phyloP scores from a whole-genome alignment of 2,329 filamentous ascomycete genomes.

The Coniochaeta sp. region DNA sequence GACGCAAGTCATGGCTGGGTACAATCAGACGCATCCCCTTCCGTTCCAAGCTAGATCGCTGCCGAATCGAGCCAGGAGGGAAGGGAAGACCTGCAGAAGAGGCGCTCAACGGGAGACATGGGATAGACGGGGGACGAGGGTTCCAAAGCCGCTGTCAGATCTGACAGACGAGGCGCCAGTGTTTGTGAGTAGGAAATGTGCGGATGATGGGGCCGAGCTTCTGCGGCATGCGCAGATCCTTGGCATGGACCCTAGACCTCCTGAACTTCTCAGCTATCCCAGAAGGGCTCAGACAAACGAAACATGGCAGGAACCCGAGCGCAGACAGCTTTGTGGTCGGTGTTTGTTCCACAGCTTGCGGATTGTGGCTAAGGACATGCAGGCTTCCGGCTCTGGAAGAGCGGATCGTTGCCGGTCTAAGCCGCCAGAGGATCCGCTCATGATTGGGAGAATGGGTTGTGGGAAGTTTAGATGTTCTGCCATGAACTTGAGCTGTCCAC shows the following conservation, averaged over 20 bases:
- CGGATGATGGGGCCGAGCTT: not conserved
- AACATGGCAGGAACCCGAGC: slow-evolving; percentile 4
- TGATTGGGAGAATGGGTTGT: not conserved
- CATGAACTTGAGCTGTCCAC: not conserved
- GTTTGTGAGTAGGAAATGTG: not conserved
- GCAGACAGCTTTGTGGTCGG: not conserved
- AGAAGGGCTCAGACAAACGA: slow-evolving; percentile 5
- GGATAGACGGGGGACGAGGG: not conserved
- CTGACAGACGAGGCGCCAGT: not conserved
- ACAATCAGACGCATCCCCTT: not conserved
- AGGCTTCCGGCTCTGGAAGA: slow-evolving; percentile 13
- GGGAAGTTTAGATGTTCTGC: not conserved
- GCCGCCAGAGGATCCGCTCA: slow-evolving; percentile 6
- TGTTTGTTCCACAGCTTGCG: slow-evolving; percentile 4
- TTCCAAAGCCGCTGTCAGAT: not conserved
- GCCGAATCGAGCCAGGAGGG: not conserved
- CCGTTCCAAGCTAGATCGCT: not conserved
- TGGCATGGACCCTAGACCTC: not conserved
- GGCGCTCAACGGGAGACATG: not conserved
- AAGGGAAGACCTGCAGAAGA: not conserved
- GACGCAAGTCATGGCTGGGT: not conserved
- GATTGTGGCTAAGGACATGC: slow-evolving; percentile 16
- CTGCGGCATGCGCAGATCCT: not conserved
- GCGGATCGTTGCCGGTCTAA: slow-evolving; percentile 14
- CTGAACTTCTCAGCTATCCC: not conserved